Conservation (phyloP, 441 rosid genomes). For the Manihot esculenta region DNA sequence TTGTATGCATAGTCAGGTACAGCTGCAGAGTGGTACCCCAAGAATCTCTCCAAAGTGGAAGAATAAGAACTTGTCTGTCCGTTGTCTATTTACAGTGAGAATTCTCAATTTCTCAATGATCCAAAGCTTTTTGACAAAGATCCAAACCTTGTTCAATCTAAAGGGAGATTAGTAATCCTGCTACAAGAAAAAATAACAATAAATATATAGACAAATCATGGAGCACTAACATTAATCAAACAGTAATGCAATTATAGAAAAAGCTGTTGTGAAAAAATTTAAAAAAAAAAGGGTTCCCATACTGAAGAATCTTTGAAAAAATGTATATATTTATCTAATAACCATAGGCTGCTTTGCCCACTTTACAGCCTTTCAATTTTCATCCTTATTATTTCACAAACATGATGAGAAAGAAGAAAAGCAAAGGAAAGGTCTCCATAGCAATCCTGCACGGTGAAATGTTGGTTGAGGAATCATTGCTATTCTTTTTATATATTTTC, state of each 20-base stretch:
- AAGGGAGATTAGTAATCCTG: too few species aligned
- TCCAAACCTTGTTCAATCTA: too few species aligned
- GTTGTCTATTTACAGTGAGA: not conserved
- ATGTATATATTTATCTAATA: not conserved
- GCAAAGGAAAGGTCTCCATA: slow-evolving; percentile 1
- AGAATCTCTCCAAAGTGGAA: not conserved
- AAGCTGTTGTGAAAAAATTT: not conserved
- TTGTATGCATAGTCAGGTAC: not conserved
- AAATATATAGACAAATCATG: not conserved
- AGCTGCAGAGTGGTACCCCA: not conserved
- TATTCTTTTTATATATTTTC: not conserved
- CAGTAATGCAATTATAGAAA: not conserved
- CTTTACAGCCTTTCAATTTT: slow-evolving; percentile 7
- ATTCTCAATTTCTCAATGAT: not conserved
- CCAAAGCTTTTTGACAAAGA: not conserved
- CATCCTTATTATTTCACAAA: not conserved
- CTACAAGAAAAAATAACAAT: not conserved
- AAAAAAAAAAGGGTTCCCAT: not conserved
- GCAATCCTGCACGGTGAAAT: slow-evolving; percentile 15
- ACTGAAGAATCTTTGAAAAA: not conserved
- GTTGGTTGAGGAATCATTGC: slow-evolving; percentile 6
- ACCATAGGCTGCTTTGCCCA: not conserved
- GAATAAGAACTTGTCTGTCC: not conserved
- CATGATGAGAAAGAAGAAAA: not conserved
- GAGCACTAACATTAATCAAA: slow-evolving; percentile 3